Conservation (phyloP, 306 rosid genomes). For the Medicago arabica region DNA sequence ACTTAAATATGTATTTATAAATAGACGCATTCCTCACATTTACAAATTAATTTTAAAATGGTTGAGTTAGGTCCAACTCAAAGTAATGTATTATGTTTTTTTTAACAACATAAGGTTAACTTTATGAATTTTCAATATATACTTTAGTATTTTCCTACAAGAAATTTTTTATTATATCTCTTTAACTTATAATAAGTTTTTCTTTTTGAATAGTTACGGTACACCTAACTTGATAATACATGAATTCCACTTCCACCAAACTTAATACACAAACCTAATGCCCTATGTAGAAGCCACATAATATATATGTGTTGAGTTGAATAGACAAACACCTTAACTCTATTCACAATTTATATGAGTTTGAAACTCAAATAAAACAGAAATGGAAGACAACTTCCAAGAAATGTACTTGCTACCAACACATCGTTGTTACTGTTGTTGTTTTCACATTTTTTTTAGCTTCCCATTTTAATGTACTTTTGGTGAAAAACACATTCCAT, state of each 20-base stretch:
- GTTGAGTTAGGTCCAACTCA: too few relatives aligned
- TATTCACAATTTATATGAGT: not conserved
- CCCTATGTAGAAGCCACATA: slow-evolving; percentile 35
- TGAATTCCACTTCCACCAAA: slow-evolving; percentile 47
- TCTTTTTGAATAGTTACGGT: slow-evolving; percentile 40
- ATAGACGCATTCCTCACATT: too few relatives aligned
- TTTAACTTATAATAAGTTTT: slow-evolving; percentile 14
- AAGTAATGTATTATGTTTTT: too few relatives aligned
- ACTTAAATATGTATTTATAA: too few relatives aligned
- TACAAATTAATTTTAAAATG: too few relatives aligned
- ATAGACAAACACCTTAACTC: slow-evolving; percentile 35
- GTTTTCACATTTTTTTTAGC: not conserved
- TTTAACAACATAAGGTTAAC: too few relatives aligned
- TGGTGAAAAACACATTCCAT: slow-evolving; percentile 40
- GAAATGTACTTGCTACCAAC: slow-evolving; percentile 64
- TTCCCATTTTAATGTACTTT: slow-evolving; percentile 44
- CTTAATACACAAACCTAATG: slow-evolving; percentile 42
- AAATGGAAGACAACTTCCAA: slow-evolving; percentile 45
- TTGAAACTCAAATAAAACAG: slow-evolving; percentile 40
- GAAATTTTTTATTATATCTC: not conserved
- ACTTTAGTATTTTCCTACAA: too few relatives aligned
- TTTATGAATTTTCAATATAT: too few relatives aligned
- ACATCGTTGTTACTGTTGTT: not conserved
- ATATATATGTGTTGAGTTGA: slow-evolving; percentile 12
- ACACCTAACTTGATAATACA: slow-evolving; percentile 41